These are phyloP conservation scores for Penicillium verrucosum DNA, from an alignment of 2,329 filamentous ascomycete genomes.

Conservation along the genomic window DNA sequence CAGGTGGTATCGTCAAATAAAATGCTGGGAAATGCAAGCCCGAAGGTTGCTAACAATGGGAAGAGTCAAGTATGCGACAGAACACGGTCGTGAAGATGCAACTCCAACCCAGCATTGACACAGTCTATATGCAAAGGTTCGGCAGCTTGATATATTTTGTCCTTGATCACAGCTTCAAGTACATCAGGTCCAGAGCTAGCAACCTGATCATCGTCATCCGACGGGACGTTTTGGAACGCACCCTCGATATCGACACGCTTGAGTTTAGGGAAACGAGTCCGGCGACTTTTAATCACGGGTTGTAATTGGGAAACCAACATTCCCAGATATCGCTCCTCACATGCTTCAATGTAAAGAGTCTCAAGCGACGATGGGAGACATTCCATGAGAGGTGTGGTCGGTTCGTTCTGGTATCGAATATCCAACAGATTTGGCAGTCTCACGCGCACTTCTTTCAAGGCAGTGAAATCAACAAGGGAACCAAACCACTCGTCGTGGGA, in stretches of 20 bases:
- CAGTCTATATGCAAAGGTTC: constrained; percentile 24
- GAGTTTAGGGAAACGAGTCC: constrained; percentile 18
- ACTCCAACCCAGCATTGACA: constrained; percentile 18
- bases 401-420: constrained; percentile 27
- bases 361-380: constrained; percentile 25
- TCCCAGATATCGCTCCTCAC: constrained; percentile 24
- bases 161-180: constrained; percentile 17
- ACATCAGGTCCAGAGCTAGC: not conserved
- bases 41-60: not conserved
- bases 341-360: constrained; percentile 28
- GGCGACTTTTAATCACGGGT: constrained; percentile 20
- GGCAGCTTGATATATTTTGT: constrained; percentile 23
- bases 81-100: constrained; percentile 27
- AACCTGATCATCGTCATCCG: constrained; percentile 18
- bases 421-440: constrained; percentile 33
- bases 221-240: constrained; percentile 25
- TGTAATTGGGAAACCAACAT: constrained; percentile 28
- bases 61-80: not conserved
- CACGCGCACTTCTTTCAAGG: constrained; percentile 29
- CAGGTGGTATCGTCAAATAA: constrained; percentile 1
- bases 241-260: constrained; percentile 27
- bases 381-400: constrained; percentile 21
- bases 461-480: constrained; percentile 26
- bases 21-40: not conserved
- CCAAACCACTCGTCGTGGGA: constrained; percentile 33